Conservation (phyloP, 805 yeast species). For the Vanderwaltozyma verrucispora region DNA sequence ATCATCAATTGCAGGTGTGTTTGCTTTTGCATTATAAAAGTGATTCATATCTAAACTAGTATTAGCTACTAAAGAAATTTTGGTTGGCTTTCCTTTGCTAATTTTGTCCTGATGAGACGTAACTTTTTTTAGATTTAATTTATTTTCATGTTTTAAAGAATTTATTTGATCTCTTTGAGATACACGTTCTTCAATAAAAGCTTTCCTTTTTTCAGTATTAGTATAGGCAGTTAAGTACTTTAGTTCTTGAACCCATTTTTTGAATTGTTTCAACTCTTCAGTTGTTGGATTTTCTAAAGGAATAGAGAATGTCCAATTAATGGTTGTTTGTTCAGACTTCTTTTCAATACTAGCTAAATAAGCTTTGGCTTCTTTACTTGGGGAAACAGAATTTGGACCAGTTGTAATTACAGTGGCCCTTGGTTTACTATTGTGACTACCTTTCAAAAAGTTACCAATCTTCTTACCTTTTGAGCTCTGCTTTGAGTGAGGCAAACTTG, state of each 20-base stretch:
- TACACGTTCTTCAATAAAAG: conserved; percentile 30
- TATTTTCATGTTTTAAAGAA: neutral
- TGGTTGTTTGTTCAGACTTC: neutral
- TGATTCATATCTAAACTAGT: neutral
- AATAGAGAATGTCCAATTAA: conserved; percentile 20
- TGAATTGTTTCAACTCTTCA: conserved; percentile 33
- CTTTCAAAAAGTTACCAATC: neutral
- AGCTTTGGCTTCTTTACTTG: neutral
- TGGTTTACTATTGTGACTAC: neutral
- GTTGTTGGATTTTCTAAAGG: conserved; percentile 29
- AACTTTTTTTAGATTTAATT: neutral
- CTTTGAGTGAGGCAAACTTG: neutral
- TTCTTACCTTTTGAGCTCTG: neutral
- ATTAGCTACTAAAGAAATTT: neutral
- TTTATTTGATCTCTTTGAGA: neutral
- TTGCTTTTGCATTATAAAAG: conserved; percentile 9
- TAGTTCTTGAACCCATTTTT: conserved; percentile 47
- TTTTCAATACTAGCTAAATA: neutral
- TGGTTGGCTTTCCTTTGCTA: neutral
- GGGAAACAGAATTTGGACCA: neutral
- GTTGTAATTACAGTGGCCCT: neutral
- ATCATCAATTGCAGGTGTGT: conserved; percentile 30
- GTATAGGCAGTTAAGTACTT: conserved; percentile 40
- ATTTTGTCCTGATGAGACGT: neutral
- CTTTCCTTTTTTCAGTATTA: conserved; percentile 40